These are phyloP conservation scores for Melaleuca alternifolia DNA, from an alignment of 345 rosid species.

Conservation along the genomic window DNA sequence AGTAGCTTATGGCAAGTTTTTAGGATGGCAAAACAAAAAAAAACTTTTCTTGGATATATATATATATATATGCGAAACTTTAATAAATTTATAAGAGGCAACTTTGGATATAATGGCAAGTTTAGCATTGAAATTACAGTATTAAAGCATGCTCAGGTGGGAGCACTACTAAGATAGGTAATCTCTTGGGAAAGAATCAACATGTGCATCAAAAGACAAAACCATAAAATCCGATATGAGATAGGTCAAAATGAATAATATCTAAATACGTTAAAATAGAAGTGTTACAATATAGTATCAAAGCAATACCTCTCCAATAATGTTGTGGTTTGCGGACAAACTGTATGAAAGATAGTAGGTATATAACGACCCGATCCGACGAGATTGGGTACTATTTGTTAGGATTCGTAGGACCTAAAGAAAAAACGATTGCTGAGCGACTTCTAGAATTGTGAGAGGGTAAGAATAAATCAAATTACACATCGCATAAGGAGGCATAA, in stretches of 20 bases:
- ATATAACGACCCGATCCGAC: neutral
- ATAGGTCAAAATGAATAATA: accelerated
- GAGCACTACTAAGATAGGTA: too few species aligned
- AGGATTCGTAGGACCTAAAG: too few species aligned
- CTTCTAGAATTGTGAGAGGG: neutral
- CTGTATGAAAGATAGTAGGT: neutral
- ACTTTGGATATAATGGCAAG: neutral
- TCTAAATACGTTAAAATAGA: neutral
- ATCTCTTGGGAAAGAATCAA: neutral
- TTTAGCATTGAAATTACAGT: neutral
- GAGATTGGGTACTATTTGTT: neutral
- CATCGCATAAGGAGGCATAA: neutral
- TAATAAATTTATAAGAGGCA: neutral
- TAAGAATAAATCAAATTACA: neutral
- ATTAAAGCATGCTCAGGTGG: neutral
- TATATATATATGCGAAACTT: neutral
- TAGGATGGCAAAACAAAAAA: neutral
- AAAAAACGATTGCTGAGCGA: too few species aligned
- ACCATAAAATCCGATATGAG: accelerated
- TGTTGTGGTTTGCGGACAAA: accelerated
- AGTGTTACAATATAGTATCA: neutral
- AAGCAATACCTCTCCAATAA: neutral
- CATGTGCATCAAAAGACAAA: neutral
- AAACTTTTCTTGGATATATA: neutral
- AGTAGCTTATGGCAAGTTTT: neutral